phyloP scores from a whole-genome alignment of 345 rosid genomes.

The Hibiscus mutabilis region DNA sequence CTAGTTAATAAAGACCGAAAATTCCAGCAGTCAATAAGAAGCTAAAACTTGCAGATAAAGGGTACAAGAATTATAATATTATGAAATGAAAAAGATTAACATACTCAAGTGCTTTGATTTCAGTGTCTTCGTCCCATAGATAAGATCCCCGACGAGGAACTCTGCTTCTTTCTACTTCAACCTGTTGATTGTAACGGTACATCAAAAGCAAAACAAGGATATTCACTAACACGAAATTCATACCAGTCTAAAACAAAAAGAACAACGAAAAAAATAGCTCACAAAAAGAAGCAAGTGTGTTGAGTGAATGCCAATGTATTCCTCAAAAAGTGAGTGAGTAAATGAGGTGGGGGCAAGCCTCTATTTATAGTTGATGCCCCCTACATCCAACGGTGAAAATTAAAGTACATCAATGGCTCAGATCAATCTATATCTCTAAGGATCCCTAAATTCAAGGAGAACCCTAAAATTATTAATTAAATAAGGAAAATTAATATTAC shows the following conservation, averaged over 20 bases:
- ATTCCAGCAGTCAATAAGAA: neutral
- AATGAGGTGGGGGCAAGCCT: no score
- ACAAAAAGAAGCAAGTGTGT: no score
- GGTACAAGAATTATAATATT: neutral
- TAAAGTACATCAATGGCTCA: no score
- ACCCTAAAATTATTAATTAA: no score
- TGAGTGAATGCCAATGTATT: no score
- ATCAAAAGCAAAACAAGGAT: slow-evolving; percentile 4
- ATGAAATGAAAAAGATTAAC: slow-evolving; percentile 17
- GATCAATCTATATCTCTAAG: no score
- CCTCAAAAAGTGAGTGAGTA: no score
- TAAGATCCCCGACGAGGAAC: slow-evolving; percentile 62
- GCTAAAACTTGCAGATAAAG: neutral
- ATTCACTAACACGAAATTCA: neutral
- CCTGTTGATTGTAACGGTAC: slow-evolving; percentile 33
- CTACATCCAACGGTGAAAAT: no score
- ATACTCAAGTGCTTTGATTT: slow-evolving; percentile 91
- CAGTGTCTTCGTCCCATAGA: slow-evolving; percentile 92
- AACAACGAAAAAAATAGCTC: no score
- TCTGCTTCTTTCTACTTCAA: slow-evolving; percentile 82
- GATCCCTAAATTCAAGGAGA: no score
- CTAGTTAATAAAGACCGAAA: neutral
- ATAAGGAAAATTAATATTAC: no score
- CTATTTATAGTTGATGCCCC: no score
- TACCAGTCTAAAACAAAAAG: neutral